phyloP scores from a whole-genome alignment of 768 basidiomycete genomes.

The Hygrophorus pudorinus region DNA sequence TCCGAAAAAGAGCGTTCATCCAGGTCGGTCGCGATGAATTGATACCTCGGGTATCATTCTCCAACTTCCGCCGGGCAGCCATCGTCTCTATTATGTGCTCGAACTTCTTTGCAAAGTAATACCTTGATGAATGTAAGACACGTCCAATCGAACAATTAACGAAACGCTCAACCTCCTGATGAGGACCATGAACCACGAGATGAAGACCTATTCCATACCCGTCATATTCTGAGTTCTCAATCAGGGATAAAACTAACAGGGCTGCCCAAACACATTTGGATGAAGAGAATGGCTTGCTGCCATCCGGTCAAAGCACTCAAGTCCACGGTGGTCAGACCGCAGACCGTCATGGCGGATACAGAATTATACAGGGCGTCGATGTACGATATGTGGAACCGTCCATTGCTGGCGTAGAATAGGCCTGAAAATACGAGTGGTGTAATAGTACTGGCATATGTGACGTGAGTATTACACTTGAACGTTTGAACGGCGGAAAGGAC shows the following conservation, averaged over 20 bases:
- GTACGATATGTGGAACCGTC: constrained; percentile 56
- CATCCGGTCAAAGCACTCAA: constrained; percentile 56
- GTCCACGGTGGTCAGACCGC: constrained; percentile 64
- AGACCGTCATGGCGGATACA: constrained; percentile 70
- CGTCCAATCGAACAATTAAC: constrained; percentile 4
- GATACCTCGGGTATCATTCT: not conserved
- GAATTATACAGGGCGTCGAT: constrained; percentile 73
- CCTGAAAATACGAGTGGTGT: constrained; percentile 70
- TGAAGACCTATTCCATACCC: constrained; percentile 41
- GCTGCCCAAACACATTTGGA: constrained; percentile 71
- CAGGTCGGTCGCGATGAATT: not conserved
- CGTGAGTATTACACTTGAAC: too few relatives aligned
- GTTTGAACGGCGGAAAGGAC: constrained; percentile 15
- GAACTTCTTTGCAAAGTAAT: constrained; percentile 65
- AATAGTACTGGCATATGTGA: constrained; percentile 43
- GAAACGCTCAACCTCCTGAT: constrained; percentile 47
- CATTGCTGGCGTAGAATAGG: constrained; percentile 81
- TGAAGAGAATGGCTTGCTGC: constrained; percentile 62
- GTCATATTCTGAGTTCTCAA: not conserved
- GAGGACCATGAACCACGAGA: constrained; percentile 80
- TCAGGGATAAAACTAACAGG: constrained; percentile 40
- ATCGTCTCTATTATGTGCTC: constrained; percentile 42
- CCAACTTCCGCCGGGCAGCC: constrained; percentile 18
- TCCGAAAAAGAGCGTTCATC: too few relatives aligned
- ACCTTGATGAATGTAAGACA: constrained; percentile 24